These are phyloP conservation scores for Cyclotella atomus DNA, from an alignment of 108 stramenopile genomes.

Conservation along the genomic window DNA sequence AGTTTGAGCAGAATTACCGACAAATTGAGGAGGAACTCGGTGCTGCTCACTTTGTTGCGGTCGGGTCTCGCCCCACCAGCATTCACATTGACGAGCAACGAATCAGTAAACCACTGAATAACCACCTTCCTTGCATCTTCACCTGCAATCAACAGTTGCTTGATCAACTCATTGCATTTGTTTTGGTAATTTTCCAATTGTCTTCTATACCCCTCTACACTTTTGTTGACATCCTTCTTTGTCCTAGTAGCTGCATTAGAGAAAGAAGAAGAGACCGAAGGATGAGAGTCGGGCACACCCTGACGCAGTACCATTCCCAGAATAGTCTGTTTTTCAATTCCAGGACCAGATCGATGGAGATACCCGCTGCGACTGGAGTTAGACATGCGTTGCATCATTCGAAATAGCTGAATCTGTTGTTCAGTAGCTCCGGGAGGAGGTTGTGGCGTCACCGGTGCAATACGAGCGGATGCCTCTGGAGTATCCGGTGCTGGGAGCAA, in stretches of 20 bases:
- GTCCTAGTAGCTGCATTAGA: conserved; percentile 47
- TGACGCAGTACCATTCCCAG: conserved; percentile 72
- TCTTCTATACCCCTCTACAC: conserved; percentile 56
- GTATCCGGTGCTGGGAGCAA: conserved; percentile 63
- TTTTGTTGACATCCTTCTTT: conserved; percentile 57
- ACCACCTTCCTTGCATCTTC: conserved; percentile 58
- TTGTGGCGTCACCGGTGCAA: conserved; percentile 52
- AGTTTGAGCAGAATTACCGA: conserved; percentile 75
- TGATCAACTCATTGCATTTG: conserved; percentile 66
- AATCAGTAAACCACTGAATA: conserved; percentile 84
- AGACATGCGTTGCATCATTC: conserved; percentile 62
- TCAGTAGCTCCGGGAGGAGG: conserved; percentile 32
- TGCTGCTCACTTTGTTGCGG: conserved; percentile 69
- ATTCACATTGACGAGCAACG: conserved; percentile 74
- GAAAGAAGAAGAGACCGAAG: conserved; percentile 49
- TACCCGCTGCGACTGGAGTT: conserved; percentile 35
- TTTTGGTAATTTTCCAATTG: conserved; percentile 74
- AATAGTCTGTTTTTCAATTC: conserved; percentile 78
- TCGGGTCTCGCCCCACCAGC: conserved; percentile 80
- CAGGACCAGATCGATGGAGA: conserved; percentile 75
- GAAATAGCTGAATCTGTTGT: conserved; percentile 50
- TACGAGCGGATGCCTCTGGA: conserved; percentile 56
- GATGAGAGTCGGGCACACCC: conserved; percentile 65
- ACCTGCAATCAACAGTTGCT: conserved; percentile 72
- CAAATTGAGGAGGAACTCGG: conserved; percentile 65